Conservation (phyloP, 306 rosid species). For the Sesbania bispinosa region DNA sequence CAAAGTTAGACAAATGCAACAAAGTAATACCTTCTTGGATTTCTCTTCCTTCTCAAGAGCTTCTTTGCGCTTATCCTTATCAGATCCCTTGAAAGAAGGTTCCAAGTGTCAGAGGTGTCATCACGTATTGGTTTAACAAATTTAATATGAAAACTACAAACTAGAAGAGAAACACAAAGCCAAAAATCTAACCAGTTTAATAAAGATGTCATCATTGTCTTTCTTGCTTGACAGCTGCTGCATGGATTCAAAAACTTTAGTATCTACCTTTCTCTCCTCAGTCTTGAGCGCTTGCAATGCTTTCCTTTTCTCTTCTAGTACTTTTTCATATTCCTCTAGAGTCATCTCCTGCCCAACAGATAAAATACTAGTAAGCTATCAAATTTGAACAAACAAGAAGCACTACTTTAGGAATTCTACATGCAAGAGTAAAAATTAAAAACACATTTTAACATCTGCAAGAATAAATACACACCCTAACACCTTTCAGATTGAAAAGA, state of each 20-base stretch:
- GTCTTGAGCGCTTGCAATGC: constrained; percentile 58
- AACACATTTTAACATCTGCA: neutral
- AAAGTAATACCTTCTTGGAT: constrained; percentile 69
- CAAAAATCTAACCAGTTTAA: constrained; percentile 61
- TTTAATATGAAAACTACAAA: neutral
- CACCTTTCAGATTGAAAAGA: neutral
- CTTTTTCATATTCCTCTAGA: constrained; percentile 82
- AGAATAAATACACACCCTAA: neutral
- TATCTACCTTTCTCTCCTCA: constrained; percentile 77
- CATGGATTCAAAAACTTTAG: constrained; percentile 72
- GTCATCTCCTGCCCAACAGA: constrained; percentile 79
- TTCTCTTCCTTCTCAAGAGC: constrained; percentile 81
- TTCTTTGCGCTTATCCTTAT: constrained; percentile 88
- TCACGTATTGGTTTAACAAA: neutral
- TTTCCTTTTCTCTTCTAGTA: constrained; percentile 91
- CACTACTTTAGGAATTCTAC: no score
- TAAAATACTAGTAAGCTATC: neutral
- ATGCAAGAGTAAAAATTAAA: neutral
- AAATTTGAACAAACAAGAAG: neutral
- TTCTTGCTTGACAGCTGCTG: constrained; percentile 79
- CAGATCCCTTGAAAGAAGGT: constrained; percentile 57
- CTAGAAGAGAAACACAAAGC: neutral
- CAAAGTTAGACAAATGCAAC: neutral
- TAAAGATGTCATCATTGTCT: constrained; percentile 67
- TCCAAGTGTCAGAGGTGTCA: neutral